Evolutionary conservation across 441 rosid genomes (phyloP).

Genomic region (Aquilaria agallochum): DNA sequence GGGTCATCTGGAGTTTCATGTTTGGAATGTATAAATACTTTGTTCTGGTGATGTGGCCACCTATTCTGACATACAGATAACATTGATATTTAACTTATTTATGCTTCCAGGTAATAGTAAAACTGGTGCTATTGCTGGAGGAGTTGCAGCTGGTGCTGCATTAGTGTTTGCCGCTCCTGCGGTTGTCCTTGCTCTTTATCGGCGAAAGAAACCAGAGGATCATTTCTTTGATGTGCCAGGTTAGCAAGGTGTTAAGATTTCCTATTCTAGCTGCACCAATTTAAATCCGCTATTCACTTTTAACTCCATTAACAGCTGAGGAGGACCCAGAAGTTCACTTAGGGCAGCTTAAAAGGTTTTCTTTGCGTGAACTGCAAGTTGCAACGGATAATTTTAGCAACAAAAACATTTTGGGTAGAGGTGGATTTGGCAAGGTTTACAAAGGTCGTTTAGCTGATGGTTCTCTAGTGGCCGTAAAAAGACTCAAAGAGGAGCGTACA

Average conservation of each 20-base stretch:
- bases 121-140: constrained; percentile 89
- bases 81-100: background rate
- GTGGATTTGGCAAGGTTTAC: constrained; percentile 89
- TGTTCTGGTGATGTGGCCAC: no score
- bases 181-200: constrained; percentile 72
- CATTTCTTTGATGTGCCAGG: constrained; percentile 97
- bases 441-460: constrained; percentile 84
- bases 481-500: constrained; percentile 85
- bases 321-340: constrained; percentile 93
- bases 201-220: constrained; percentile 72
- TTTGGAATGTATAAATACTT: no score
- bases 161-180: constrained; percentile 90
- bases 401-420: constrained; percentile 68
- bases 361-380: constrained; percentile 79
- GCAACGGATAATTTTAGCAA: constrained; percentile 80
- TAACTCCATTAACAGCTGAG: constrained; percentile 54
- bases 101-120: constrained; percentile 47
- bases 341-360: constrained; percentile 80
- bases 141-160: constrained; percentile 97
- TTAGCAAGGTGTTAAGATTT: constrained; percentile 27
- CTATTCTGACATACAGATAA: no score
- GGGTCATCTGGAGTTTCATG: no score
- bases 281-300: constrained; percentile 15
- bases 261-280: constrained; percentile 2
- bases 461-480: constrained; percentile 76